A percentile compares a stretch with the other conserved stretches of the same genome.
Conservation (phyloP, 108 stramenopile genomes). For the Seminavis robusta region DNA sequence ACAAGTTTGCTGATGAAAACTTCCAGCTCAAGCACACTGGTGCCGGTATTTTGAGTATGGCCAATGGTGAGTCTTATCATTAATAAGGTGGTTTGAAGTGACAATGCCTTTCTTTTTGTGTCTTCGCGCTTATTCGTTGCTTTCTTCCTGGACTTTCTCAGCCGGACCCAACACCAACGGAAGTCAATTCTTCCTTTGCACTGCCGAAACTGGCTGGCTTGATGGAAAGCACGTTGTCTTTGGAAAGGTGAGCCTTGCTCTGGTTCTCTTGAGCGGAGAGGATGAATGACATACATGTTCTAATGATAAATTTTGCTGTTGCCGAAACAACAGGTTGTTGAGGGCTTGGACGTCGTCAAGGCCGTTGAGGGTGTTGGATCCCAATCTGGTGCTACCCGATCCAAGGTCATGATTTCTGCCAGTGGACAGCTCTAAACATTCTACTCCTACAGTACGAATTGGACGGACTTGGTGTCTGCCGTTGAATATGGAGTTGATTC, state of each 20-base stretch:
- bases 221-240: constrained; percentile 91
- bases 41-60: constrained; percentile 54
- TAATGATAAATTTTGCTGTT: not conserved
- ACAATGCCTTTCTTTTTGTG: not conserved
- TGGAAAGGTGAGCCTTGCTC: no score
- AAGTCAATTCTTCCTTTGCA: constrained; percentile 86
- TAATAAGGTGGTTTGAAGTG: not conserved
- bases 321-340: constrained; percentile 33
- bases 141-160: not conserved
- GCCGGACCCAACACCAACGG: constrained; percentile 3
- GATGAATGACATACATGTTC: not conserved
- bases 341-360: constrained; percentile 83
- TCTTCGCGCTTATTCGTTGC: not conserved
- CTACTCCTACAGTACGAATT: no score
- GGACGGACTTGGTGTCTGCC: no score
- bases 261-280: constrained; percentile 57
- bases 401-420: constrained; percentile 61
- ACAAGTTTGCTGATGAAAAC: constrained; percentile 95
- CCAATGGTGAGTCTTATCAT: not conserved
- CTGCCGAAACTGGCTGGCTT: constrained; percentile 63
- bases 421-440: constrained; percentile 59
- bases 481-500: no score
- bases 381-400: constrained; percentile 41
- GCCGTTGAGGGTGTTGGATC: constrained; percentile 71
- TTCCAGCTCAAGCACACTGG: constrained; percentile 90